Evolutionary conservation across 441 rosid species (phyloP), one percentile per base, ranked within the genome.

Genomic region (Adansonia rubrostipa): DNA sequence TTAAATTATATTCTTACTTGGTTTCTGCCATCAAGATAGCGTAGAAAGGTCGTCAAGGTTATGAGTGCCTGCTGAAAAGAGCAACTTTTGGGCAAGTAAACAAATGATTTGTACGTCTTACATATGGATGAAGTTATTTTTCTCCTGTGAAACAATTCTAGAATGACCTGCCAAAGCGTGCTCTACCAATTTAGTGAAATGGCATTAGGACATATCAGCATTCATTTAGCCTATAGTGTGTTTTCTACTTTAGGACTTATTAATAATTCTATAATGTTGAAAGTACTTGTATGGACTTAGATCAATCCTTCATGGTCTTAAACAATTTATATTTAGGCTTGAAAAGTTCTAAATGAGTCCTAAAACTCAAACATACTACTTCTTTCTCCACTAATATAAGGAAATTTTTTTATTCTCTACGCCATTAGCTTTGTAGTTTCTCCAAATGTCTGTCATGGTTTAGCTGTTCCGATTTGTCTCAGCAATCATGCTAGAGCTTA

Each of bases 21-120:
- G 75, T 71, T 71, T 71, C 28, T 53, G 24, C 64, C 47, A 36
- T 54, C 51, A 56, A 54, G 40, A 15, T 71, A 71, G 4, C 45
- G 22, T 10, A 10, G 40, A 19, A 67, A 40, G 22, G 48, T 65
- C 40, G 20, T 15, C 68, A 40, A 67, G 33, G 54, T 45, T 19
- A 17, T 48, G 9, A 53, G 11, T 67, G 33, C 9, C 3, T 1
- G 36, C 72, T 11, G n/a, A 19, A 67, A 14, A 36, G 15, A 45
- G 33, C 28, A 62, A 5, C 19, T 11, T 67, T 67, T 9, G 33
- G 33, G 15, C 14, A 68, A 28, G 33, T 62, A 44, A 44, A 7
- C 47, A 44, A 44, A 7, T 44, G 47, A 44, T 44, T 44, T 44
- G 47, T 44, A 67, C 53, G 19, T 67, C 54, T 19, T 44, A 44